Evolutionary conservation across 1,139 yeast species (phyloP), one percentile per base, ranked within the genome.

Genomic region (Taiozyma sp.): DNA sequence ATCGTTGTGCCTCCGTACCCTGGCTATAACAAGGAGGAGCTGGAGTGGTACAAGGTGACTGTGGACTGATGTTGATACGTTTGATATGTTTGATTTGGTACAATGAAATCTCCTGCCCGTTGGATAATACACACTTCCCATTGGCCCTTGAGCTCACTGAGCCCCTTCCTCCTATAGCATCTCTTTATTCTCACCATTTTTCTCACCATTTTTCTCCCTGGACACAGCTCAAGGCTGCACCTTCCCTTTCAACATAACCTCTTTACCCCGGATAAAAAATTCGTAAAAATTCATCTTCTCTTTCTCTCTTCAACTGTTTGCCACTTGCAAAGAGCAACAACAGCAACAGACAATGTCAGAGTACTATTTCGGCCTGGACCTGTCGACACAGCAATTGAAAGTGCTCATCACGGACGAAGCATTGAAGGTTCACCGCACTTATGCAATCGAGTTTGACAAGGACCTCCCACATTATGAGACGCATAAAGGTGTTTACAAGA

Each of bases 361-460:
- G 46, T 52, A 53, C 24, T 58, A 46, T 43, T 69, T 87, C 54
- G 97, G 97, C 1, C 80, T 89, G 62, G 97, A 90, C 66, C 74
- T 90, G 43, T 88, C 96, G 2, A 90, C 97, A 19, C 97, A 90
- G 66, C 97, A 89, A 65, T 71, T 90, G 61, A 90, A 90, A 67
- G 79, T 88, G 46, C 77, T 89, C 43, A 83, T 85, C 29, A 80
- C 88, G 42, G 74, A 83, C 63, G 75, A 72, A 19, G 59, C 72
- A 14, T 71, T 88, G 53, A 68, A 74, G 45, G 81, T 82, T 40
- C 73, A 79, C 32, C 70, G 75, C 47, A 78, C 86, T 16, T 86
- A 76, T 56, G 66, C 80, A 46, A 86, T 90, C 29, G 90, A 84
- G 56, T 89, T 90, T 62, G 96, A 88, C 58, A 67, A 67, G 16